phyloP scores from a whole-genome alignment of 495 filamentous ascomycete genomes.

The Friedmanniomyces simplex region DNA sequence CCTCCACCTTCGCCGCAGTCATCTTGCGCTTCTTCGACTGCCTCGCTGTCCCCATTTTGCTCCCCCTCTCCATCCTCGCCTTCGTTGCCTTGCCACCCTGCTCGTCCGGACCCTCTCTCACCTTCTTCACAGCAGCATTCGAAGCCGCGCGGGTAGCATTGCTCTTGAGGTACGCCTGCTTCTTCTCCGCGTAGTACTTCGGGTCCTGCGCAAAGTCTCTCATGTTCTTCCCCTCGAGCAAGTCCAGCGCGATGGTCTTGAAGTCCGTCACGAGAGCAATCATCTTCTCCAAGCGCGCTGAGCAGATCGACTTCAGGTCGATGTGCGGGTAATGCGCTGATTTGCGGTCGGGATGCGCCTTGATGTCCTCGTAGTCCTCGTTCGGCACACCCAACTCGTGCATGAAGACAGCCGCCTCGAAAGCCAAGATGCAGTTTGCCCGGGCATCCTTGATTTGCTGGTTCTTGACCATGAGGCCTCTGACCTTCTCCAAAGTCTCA shows the following conservation, averaged over 20 bases:
- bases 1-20: neutral
- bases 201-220: neutral
- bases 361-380: neutral
- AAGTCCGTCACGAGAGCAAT: neutral
- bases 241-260: neutral
- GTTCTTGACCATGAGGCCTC: neutral
- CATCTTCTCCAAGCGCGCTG: neutral
- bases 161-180: neutral
- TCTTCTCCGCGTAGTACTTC: neutral
- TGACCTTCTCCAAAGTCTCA: neutral
- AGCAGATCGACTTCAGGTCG: slow-evolving; percentile 2
- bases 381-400: neutral
- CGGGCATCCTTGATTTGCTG: neutral
- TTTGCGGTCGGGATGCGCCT: neutral
- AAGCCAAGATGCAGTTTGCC: neutral
- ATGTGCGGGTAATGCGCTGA: neutral
- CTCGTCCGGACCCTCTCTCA: neutral
- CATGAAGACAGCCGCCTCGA: neutral
- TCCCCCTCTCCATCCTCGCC: neutral
- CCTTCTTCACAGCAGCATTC: neutral
- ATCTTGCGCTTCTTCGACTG: neutral
- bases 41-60: neutral
- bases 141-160: neutral
- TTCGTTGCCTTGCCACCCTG: neutral
- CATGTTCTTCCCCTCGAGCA: neutral